Percentiles rank a stretch among this genome's conserved stretches.
These are phyloP conservation scores for Sclerotinia glacialis DNA, from an alignment of 2,329 filamentous ascomycete genomes.

Conservation along the genomic window DNA sequence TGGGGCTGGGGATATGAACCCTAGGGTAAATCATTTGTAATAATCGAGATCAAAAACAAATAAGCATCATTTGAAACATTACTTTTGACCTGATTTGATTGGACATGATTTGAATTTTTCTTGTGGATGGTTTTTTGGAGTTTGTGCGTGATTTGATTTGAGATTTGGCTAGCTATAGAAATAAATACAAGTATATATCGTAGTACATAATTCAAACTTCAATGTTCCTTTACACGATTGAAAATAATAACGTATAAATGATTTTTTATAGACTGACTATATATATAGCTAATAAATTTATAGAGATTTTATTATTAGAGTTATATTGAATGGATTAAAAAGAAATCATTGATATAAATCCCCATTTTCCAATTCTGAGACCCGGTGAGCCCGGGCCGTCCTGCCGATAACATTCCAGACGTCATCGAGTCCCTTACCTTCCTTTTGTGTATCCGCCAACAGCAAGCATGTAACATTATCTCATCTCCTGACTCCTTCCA, in stretches of 20 bases:
- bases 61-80: slow-evolving; percentile 10
- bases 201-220: too few relatives aligned
- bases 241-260: too few relatives aligned
- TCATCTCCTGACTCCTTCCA: background rate
- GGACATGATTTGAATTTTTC: too few relatives aligned
- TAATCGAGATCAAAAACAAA: slow-evolving; percentile 16
- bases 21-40: slow-evolving; percentile 19
- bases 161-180: too few relatives aligned
- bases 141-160: background rate
- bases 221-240: too few relatives aligned
- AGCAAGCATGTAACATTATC: background rate
- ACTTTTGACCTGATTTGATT: background rate
- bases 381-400: slow-evolving; percentile 2
- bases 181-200: too few relatives aligned
- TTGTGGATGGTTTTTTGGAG: background rate
- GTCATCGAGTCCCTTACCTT: background rate
- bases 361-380: background rate
- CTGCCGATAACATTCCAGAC: background rate
- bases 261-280: too few relatives aligned
- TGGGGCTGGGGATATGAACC: slow-evolving; percentile 9
- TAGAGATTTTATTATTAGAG: too few relatives aligned
- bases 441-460: background rate
- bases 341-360: background rate
- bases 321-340: too few relatives aligned
- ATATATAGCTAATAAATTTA: too few relatives aligned